Evolutionary conservation across 176 grass and related monocot genomes (phyloP), one percentile per base, ranked within the genome.

Genomic region (Bothriochloa decipiens): DNA sequence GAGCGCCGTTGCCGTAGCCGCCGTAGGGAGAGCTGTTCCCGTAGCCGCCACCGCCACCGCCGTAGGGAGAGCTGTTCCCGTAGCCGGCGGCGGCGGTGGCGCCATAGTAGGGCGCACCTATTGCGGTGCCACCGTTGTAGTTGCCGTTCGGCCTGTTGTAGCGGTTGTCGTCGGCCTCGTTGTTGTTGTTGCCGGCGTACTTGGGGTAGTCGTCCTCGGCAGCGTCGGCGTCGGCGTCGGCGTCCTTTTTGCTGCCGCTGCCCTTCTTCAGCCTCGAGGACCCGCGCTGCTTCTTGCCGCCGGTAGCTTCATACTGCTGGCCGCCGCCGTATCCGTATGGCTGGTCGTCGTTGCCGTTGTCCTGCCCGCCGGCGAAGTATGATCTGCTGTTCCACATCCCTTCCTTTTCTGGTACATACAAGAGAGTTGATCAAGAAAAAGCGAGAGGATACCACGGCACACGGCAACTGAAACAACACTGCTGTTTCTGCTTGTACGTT

Each of bases 181-280:
- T 1, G 3, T 14, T 14, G 47, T 14, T 14, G 47, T 18, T 55
- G 50, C 17, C 4, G 57, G n/a, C 15, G 52, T 26, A 74, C 76
- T 32, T 67, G 20, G n/a, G 37, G 65, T 82, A 46, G 8, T 39
- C 57, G 8, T 47, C 88, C 2, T 32, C 74, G 27, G 8, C 69
- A 1, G 40, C 40, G 40, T 42, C 40, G 7, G 40, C 40, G 40
- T 42, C 40, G 40, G 5, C 63, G 52, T 39, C 55, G 33, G 43
- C 27, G 16, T 79, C 26, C 1, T 81, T 67, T 12, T 61, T 78
- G 39, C 3, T 43, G 47, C 37, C 17, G 53, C 83, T 23, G 32
- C 55, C 57, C 20, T 76, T 90, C 78, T 71, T 90, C 29, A 69
- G 50, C 65, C 70, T 53, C 3, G 89, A 86, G 4, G 80, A 12